These are phyloP conservation scores for Quercus ilex DNA, from an alignment of 306 rosid species.

Conservation along the genomic window DNA sequence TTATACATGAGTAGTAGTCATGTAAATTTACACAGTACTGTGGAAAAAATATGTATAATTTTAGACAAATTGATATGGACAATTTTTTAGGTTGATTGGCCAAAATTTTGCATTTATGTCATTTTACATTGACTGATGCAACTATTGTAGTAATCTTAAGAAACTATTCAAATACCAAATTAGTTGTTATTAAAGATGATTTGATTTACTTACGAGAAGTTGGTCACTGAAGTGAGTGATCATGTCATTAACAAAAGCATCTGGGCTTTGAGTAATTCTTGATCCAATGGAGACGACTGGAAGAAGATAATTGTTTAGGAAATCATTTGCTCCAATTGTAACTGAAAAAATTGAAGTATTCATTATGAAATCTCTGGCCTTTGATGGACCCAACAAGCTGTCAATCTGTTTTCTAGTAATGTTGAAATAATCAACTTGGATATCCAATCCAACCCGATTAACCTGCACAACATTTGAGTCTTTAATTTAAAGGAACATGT, in stretches of 20 bases:
- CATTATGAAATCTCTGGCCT: conserved; percentile 55
- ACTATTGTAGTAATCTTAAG: background rate
- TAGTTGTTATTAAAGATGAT: background rate
- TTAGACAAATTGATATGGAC: too few relatives aligned
- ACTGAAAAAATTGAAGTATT: conserved; percentile 71
- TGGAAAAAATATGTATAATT: too few relatives aligned
- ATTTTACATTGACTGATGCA: too few relatives aligned
- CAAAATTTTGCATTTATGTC: too few relatives aligned
- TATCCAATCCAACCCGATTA: conserved; percentile 83
- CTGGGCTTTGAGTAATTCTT: conserved; percentile 76
- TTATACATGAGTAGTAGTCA: too few relatives aligned
- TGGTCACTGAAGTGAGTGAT: conserved; percentile 61
- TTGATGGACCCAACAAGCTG: conserved; percentile 54
- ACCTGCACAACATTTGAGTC: conserved; percentile 36
- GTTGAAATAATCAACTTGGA: conserved; percentile 82
- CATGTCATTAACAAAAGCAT: conserved; percentile 67
- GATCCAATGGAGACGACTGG: conserved; percentile 86
- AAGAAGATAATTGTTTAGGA: conserved; percentile 87
- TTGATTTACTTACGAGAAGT: conserved; percentile 47
- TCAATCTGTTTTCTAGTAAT: conserved; percentile 69
- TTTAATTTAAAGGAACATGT: background rate
- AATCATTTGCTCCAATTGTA: conserved; percentile 84
- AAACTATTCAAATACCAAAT: background rate
- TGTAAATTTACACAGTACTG: too few relatives aligned
- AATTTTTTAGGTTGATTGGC: too few relatives aligned